Evolutionary conservation across 2,329 filamentous ascomycete species (phyloP).

Genomic region (Botrytis elliptica): DNA sequence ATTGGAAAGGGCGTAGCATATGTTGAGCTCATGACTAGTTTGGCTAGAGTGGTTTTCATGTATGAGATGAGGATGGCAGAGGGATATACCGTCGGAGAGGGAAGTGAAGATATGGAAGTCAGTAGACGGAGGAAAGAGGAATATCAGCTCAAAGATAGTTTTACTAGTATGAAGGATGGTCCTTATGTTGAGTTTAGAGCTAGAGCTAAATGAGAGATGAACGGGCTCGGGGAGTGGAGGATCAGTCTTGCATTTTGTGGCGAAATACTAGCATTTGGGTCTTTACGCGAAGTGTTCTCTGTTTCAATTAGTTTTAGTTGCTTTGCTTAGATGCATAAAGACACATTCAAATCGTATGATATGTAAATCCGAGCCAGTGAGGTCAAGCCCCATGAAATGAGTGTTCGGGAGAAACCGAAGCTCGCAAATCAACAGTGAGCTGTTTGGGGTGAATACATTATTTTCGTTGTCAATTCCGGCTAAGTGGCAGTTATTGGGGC

Average conservation of each 20-base stretch:
- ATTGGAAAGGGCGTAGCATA: slow-evolving; percentile 35
- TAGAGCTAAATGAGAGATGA: neutral
- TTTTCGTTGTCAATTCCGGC: too few species aligned
- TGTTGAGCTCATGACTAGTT: slow-evolving; percentile 29
- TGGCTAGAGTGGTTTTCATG: slow-evolving; percentile 30
- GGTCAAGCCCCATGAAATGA: too few species aligned
- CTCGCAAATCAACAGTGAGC: too few species aligned
- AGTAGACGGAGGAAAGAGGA: slow-evolving; percentile 57
- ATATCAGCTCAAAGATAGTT: slow-evolving; percentile 70
- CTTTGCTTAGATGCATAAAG: too few species aligned
- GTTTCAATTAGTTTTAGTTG: too few species aligned
- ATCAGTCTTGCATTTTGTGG: neutral
- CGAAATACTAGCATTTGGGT: neutral
- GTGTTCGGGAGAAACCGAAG: too few species aligned
- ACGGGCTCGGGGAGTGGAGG: accelerated
- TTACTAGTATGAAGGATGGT: slow-evolving; percentile 72
- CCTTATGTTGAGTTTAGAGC: slow-evolving; percentile 63
- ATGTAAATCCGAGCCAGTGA: too few species aligned
- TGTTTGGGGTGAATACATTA: too few species aligned
- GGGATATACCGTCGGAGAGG: slow-evolving; percentile 51
- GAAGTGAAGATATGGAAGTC: slow-evolving; percentile 48
- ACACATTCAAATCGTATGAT: too few species aligned
- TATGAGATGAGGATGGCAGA: slow-evolving; percentile 33
- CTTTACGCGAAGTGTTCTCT: too few species aligned
- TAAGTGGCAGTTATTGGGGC: too few species aligned